phyloP scores from a whole-genome alignment of 495 filamentous ascomycete genomes.

The Podospora australis region DNA sequence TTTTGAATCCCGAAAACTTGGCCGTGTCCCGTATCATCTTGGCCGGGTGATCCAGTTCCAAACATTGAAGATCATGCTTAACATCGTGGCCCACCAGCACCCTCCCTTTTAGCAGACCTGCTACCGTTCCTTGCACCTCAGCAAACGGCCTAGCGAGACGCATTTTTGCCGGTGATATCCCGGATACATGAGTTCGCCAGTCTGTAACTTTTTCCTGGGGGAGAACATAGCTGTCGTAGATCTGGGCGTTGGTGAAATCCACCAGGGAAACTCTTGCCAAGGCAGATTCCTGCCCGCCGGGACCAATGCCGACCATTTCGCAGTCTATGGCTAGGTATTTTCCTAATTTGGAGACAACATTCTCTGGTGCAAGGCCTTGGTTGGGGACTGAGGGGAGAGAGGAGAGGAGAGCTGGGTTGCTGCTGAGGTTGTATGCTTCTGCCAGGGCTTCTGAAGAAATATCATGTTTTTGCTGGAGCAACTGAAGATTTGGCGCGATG shows the following conservation, averaged over 20 bases:
- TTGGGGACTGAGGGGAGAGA: slow-evolving; percentile 33
- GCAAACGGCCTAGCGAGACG: slow-evolving; percentile 59
- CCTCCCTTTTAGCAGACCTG: slow-evolving; percentile 61
- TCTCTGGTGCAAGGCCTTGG: slow-evolving; percentile 40
- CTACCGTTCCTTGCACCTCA: slow-evolving; percentile 66
- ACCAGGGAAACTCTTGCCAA: slow-evolving; percentile 82
- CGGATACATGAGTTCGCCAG: slow-evolving; percentile 80
- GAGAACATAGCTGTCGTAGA: slow-evolving; percentile 87
- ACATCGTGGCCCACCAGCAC: slow-evolving; percentile 89
- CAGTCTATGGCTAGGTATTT: slow-evolving; percentile 85
- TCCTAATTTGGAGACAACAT: slow-evolving; percentile 55
- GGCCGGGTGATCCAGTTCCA: slow-evolving; percentile 69
- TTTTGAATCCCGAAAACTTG: slow-evolving; percentile 63
- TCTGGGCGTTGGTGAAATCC: slow-evolving; percentile 82
- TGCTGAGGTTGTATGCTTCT: slow-evolving; percentile 49
- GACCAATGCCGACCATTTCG: slow-evolving; percentile 93
- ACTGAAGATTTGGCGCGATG: background rate
- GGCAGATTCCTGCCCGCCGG: slow-evolving; percentile 57
- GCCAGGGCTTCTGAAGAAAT: slow-evolving; percentile 55
- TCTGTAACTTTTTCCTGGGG: slow-evolving; percentile 74
- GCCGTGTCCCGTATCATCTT: slow-evolving; percentile 80
- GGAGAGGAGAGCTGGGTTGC: slow-evolving; percentile 27
- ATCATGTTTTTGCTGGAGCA: slow-evolving; percentile 26
- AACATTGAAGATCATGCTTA: slow-evolving; percentile 71
- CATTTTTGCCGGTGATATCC: slow-evolving; percentile 68